Conservation (phyloP, 208 protist genomes). For the Wallacemonas sp. region DNA sequence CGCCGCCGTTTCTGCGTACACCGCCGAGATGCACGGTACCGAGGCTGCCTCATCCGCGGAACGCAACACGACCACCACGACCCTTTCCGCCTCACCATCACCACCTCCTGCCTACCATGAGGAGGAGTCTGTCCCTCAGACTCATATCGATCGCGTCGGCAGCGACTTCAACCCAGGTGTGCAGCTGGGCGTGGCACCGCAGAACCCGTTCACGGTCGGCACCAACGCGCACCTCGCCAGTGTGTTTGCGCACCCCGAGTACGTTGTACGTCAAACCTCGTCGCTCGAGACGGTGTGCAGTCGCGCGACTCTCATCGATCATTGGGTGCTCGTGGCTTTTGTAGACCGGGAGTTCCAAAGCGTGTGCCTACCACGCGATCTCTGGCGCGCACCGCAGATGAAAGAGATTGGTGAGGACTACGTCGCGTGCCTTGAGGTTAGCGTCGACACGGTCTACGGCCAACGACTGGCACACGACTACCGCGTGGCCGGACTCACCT, state of each 20-base stretch:
- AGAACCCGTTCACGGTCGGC: slow-evolving; percentile 14
- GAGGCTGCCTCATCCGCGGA: no score
- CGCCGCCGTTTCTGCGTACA: slow-evolving; percentile 37
- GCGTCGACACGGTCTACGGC: slow-evolving; percentile 33
- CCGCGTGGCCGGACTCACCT: slow-evolving; percentile 14
- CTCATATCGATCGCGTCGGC: background rate
- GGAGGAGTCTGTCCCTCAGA: background rate
- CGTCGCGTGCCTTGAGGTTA: slow-evolving; percentile 50
- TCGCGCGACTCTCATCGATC: slow-evolving; percentile 25
- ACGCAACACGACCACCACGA: no score
- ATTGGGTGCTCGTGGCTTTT: slow-evolving; percentile 69
- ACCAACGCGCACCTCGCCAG: slow-evolving; percentile 17
- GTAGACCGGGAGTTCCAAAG: slow-evolving; percentile 50
- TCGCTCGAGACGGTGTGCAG: slow-evolving; percentile 42
- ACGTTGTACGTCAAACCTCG: slow-evolving; percentile 34
- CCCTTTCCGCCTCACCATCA: no score
- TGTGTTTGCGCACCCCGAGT: slow-evolving; percentile 46
- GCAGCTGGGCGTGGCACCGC: slow-evolving; percentile 1
- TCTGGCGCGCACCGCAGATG: slow-evolving; percentile 56
- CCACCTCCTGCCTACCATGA: background rate
- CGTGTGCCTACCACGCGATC: slow-evolving; percentile 65
- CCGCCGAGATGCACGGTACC: background rate
- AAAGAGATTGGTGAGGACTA: slow-evolving; percentile 31
- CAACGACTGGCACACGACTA: slow-evolving; percentile 40
- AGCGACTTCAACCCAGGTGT: slow-evolving; percentile 4